Evolutionary conservation across 306 rosid species (phyloP), one percentile per base, ranked within the genome.

Genomic region (Ormosia semicastrata): DNA sequence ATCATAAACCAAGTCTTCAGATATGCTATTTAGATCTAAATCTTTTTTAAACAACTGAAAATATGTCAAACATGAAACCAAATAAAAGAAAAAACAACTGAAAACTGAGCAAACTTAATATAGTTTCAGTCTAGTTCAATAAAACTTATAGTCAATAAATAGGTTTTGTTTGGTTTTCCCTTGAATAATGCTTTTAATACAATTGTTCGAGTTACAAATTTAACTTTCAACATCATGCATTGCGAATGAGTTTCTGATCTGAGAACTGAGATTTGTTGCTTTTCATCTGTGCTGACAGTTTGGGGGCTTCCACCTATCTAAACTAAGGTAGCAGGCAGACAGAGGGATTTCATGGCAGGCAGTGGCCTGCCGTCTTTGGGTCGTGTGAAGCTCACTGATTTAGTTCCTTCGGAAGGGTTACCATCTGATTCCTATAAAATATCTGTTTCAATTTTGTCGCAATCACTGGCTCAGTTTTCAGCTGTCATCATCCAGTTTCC

Each of bases 401-500:
- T 95, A 57, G 86, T 83, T 69, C 99, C 98, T 76, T 79, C 89
- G 2, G 98, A 95, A 82, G 99, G 99, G 62, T 76, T 89, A 71
- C 90, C 99, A 3, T 87, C 98, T 36, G 99, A 95, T 85, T 84
- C 94, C 5, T 95, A 92, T 69, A 95, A 89, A 82, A 81, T 85
- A 37, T 95, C 98, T 0, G 92, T 95, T 86, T 89, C 98, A 1
- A 95, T 91, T 70, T 80, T 95, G 82, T 90, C 97, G 1, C 98
- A 93, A 66, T 95, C 99, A 12, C 76, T 95, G 36, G 94, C 97
- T 83, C 99, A 93, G 78, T 93, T 92, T 86, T 95, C 99, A 12
- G 99, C 98, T 7, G 98, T 96, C 80, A 93, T 95, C 68, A 86
- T 95, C 68, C 98, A 95, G 85, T 95, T 95, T 78, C 97, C 99